Evolutionary conservation across 73 alveolate species (phyloP).

Genomic region (Blepharisma stoltei): DNA sequence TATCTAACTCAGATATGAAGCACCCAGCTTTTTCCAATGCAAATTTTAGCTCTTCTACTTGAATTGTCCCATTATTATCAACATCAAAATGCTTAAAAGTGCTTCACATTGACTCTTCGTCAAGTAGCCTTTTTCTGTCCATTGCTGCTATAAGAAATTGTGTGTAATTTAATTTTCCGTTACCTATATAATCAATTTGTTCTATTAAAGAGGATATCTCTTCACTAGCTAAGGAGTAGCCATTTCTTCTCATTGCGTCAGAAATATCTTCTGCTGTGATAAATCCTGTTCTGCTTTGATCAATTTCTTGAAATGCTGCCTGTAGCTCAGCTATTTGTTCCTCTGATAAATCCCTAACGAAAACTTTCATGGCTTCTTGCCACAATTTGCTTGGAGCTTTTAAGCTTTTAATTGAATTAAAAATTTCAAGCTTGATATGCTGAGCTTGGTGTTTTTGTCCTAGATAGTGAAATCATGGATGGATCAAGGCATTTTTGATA

Average conservation of each 20-base stretch:
- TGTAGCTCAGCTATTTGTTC: constrained; percentile 19
- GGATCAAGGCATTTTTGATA: too few relatives aligned
- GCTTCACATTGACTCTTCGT: constrained; percentile 29
- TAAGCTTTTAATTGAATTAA: background rate
- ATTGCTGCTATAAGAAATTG: constrained; percentile 49
- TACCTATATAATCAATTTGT: constrained; percentile 31
- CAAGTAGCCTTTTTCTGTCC: constrained; percentile 13
- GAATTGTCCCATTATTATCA: constrained; percentile 21
- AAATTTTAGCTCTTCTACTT: background rate
- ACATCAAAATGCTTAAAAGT: constrained; percentile 36
- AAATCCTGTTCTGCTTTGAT: constrained; percentile 23
- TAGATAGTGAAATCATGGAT: too few relatives aligned
- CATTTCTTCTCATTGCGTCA: background rate
- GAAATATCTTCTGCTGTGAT: constrained; percentile 12
- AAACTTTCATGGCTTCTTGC: constrained; percentile 35
- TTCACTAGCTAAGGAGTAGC: constrained; percentile 9
- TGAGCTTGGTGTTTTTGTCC: too few relatives aligned
- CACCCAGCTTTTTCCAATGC: constrained; percentile 12
- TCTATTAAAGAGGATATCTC: background rate
- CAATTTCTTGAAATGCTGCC: constrained; percentile 25
- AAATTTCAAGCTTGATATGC: background rate
- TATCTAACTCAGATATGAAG: background rate
- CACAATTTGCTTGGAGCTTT: constrained; percentile 23
- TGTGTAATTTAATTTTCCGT: constrained; percentile 46
- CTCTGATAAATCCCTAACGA: constrained; percentile 9